Evolutionary conservation across 116 monocot species (phyloP).

Genomic region (Iris pallida): DNA sequence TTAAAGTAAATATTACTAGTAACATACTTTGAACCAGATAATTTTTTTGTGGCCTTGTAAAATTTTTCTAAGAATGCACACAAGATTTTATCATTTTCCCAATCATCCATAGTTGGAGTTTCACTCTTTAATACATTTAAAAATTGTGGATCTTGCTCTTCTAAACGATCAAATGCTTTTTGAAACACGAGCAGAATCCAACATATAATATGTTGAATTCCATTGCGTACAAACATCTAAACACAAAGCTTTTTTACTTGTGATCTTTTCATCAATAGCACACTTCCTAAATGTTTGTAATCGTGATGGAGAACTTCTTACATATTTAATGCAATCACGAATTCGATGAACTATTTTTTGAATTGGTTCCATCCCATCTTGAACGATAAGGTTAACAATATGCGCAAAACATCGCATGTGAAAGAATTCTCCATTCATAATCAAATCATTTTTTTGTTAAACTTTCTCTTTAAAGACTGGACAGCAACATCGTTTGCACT

Average conservation of each 20-base stretch:
- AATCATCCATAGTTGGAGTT: not conserved
- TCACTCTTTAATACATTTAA: not conserved
- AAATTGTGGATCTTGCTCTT: not conserved
- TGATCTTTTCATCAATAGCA: not conserved
- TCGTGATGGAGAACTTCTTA: no score
- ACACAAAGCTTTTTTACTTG: not conserved
- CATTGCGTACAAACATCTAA: not conserved
- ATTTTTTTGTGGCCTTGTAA: not conserved
- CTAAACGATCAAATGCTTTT: not conserved
- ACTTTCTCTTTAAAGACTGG: no score
- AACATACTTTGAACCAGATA: not conserved
- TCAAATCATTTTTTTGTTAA: no score
- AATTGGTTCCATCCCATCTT: no score
- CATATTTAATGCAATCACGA: no score
- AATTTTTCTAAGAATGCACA: not conserved
- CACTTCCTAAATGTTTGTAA: not conserved
- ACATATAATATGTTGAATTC: not conserved
- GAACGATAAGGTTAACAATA: not conserved
- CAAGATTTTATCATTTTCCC: not conserved
- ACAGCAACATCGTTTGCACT: no score
- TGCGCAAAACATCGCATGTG: not conserved
- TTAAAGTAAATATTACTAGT: not conserved
- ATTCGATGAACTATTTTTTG: no score
- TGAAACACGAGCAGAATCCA: not conserved
- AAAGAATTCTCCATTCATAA: not conserved